phyloP scores from a whole-genome alignment of 2,329 filamentous ascomycete species.

The Colletotrichum lini region DNA sequence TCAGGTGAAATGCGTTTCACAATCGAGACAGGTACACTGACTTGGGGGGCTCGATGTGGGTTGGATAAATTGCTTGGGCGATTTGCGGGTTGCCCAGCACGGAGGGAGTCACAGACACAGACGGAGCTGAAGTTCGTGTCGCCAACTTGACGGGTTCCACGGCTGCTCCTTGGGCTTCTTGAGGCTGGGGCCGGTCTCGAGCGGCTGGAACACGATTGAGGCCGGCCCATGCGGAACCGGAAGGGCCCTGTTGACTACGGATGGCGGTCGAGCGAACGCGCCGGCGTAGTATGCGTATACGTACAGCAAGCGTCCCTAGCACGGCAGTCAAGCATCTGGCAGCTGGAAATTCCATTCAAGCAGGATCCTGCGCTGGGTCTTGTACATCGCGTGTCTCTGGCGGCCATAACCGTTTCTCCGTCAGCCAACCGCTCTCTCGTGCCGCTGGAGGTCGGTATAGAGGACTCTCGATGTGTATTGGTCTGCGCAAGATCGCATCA shows the following conservation, averaged over 20 bases:
- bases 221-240: conserved; percentile 3
- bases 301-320: background rate
- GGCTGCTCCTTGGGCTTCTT: conserved; percentile 17
- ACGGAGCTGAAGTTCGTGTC: conserved; percentile 18
- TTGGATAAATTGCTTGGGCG: background rate
- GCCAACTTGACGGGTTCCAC: conserved; percentile 32
- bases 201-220: conserved; percentile 26
- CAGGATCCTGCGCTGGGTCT: conserved; percentile 3
- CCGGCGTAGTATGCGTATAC: background rate
- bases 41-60: conserved; percentile 13
- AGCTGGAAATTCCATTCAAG: background rate
- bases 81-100: conserved; percentile 4
- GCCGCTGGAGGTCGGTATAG: background rate
- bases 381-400: conserved; percentile 7
- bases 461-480: background rate
- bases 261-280: background rate
- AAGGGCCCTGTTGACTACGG: conserved; percentile 10
- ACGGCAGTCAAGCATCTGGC: conserved; percentile 1
- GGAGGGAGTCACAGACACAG: conserved; percentile 14
- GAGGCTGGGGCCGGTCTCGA: conserved; percentile 18
- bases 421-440: background rate
- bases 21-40: background rate
- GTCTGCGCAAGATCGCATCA: background rate
- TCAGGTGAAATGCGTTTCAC: conserved; percentile 30
- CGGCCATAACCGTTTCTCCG: background rate